phyloP scores from a whole-genome alignment of 371 early-diverging fungal genomes.

The Apophysomyces trapeziformis region DNA sequence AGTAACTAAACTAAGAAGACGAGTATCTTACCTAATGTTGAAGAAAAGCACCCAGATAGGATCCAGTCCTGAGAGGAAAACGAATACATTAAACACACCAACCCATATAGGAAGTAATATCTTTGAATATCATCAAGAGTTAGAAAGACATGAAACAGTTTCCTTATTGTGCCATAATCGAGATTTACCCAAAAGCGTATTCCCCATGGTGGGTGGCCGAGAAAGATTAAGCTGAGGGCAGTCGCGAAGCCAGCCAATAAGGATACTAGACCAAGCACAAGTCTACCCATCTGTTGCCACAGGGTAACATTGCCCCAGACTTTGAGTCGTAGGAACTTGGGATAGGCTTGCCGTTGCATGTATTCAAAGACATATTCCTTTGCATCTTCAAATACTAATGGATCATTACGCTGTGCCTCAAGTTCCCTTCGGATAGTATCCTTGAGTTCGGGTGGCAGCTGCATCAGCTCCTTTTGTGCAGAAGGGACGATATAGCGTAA shows the following conservation, averaged over 20 bases:
- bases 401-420: conserved; percentile 52
- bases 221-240: conserved; percentile 60
- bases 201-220: conserved; percentile 56
- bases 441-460: conserved; percentile 44
- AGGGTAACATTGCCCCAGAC: conserved; percentile 64
- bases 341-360: conserved; percentile 63
- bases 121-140: conserved; percentile 17
- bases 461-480: conserved; percentile 55
- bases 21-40: conserved; percentile 43
- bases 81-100: conserved; percentile 43
- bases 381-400: conserved; percentile 60
- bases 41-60: conserved; percentile 53
- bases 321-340: conserved; percentile 61
- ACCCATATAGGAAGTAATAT: conserved; percentile 49
- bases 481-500: conserved; percentile 58
- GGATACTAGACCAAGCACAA: conserved; percentile 56
- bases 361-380: conserved; percentile 61
- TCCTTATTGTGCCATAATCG: background rate
- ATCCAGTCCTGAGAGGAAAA: conserved; percentile 49
- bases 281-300: conserved; percentile 55
- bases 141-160: background rate
- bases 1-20: background rate
- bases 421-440: conserved; percentile 34
- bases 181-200: conserved; percentile 57
- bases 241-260: conserved; percentile 60